Evolutionary conservation across 2,329 filamentous ascomycete species (phyloP).

Genomic region (Botrytis aclada): DNA sequence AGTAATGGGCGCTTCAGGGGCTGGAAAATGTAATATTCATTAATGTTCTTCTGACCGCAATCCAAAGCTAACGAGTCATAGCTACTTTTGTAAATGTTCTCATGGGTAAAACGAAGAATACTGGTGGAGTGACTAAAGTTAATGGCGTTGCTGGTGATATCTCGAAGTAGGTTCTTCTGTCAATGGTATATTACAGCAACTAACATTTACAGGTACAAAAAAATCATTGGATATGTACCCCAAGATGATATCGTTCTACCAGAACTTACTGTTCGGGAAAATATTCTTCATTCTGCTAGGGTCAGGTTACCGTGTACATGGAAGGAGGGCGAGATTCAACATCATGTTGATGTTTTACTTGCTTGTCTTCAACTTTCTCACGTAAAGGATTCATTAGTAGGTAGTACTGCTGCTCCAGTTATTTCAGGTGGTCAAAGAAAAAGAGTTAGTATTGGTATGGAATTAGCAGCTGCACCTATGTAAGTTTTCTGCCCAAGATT

Average conservation of each 20-base stretch:
- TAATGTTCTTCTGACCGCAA: neutral
- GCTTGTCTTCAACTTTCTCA: slow-evolving; percentile 46
- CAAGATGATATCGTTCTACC: slow-evolving; percentile 60
- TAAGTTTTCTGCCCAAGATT: neutral
- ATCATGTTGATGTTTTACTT: slow-evolving; percentile 55
- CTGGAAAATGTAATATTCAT: slow-evolving; percentile 47
- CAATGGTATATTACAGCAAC: neutral
- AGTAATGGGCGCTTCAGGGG: slow-evolving; percentile 59
- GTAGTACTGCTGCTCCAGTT: slow-evolving; percentile 57
- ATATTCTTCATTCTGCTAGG: slow-evolving; percentile 57
- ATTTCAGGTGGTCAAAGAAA: slow-evolving; percentile 62
- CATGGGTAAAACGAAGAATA: slow-evolving; percentile 56
- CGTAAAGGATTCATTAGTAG: slow-evolving; percentile 47
- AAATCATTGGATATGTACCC: slow-evolving; percentile 60
- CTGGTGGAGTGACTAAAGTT: slow-evolving; percentile 49
- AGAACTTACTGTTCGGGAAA: slow-evolving; percentile 59
- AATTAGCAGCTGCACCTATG: slow-evolving; percentile 55
- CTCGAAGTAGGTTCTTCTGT: slow-evolving; percentile 26
- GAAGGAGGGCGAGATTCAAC: slow-evolving; percentile 48
- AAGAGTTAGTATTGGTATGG: slow-evolving; percentile 60
- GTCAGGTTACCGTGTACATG: slow-evolving; percentile 52
- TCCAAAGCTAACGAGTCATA: slow-evolving; percentile 21
- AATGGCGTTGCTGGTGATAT: slow-evolving; percentile 41
- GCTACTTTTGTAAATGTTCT: slow-evolving; percentile 57
- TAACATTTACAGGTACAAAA: slow-evolving; percentile 47